Conservation (phyloP, 352 stramenopile species). For the Salisapilia sapeloensis region DNA sequence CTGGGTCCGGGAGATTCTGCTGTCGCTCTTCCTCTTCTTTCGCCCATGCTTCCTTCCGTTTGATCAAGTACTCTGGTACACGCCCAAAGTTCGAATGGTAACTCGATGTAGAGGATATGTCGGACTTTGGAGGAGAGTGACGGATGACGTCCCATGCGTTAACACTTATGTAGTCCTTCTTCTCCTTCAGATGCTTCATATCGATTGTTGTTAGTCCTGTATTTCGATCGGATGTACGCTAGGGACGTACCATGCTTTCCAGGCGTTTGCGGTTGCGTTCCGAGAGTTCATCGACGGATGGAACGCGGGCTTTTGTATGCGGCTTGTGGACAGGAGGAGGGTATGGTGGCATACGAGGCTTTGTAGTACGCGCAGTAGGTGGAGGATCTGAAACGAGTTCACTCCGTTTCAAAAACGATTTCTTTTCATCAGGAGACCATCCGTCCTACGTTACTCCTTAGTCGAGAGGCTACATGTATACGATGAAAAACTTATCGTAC, state of each 20-base stretch:
- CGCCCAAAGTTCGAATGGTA: conserved; percentile 28
- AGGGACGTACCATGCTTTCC: too few relatives aligned
- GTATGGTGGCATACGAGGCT: too few relatives aligned
- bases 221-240: conserved; percentile 1
- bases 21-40: conserved; percentile 67
- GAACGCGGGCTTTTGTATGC: conserved; percentile 22
- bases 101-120: too few relatives aligned
- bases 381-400: too few relatives aligned
- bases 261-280: conserved; percentile 16
- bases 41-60: conserved; percentile 66
- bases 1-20: conserved; percentile 54
- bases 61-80: conserved; percentile 49
- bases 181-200: conserved; percentile 19
- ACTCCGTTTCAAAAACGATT: too few relatives aligned
- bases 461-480: too few relatives aligned
- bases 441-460: too few relatives aligned
- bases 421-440: too few relatives aligned
- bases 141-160: conserved; percentile 73
- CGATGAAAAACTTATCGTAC: too few relatives aligned
- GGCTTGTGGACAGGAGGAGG: too few relatives aligned
- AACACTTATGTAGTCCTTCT: conserved; percentile 41
- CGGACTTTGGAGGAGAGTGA: conserved; percentile 9
- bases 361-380: too few relatives aligned
- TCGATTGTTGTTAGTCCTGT: not conserved
- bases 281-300: conserved; percentile 27